These are phyloP conservation scores for Fusarium sp. DNA, from an alignment of 2,329 filamentous ascomycete genomes.

Conservation along the genomic window DNA sequence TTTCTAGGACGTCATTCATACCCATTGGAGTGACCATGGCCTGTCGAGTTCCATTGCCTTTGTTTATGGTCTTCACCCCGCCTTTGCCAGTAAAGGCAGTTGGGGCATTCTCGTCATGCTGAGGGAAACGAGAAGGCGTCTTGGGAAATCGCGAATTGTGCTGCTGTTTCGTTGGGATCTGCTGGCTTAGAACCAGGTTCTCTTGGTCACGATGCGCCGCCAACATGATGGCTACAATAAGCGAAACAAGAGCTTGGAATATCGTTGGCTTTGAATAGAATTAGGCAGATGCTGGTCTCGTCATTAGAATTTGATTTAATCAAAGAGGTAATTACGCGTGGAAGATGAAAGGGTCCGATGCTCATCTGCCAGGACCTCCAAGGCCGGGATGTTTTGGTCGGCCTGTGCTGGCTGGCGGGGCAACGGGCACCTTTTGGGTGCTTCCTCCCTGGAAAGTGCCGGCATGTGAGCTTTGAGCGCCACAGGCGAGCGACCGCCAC, in stretches of 20 bases:
- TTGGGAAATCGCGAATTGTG: constrained; percentile 82
- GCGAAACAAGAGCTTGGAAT: constrained; percentile 20
- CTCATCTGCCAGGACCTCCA: constrained; percentile 11
- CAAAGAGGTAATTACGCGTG: constrained; percentile 36
- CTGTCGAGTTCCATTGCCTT: constrained; percentile 59
- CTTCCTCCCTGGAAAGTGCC: constrained; percentile 23
- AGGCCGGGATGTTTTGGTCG: constrained; percentile 40
- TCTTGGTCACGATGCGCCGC: constrained; percentile 86
- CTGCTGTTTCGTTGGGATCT: constrained; percentile 78
- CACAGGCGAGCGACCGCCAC: constrained; percentile 45
- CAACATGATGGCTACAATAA: constrained; percentile 66
- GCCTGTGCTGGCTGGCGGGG: constrained; percentile 44
- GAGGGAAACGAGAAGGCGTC: constrained; percentile 80
- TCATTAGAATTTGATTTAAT: constrained; percentile 25
- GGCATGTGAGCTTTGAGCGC: constrained; percentile 32
- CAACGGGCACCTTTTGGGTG: constrained; percentile 41
- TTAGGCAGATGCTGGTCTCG: constrained; percentile 25
- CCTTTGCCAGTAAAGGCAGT: constrained; percentile 56
- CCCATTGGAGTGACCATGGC: constrained; percentile 83
- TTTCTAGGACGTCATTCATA: constrained; percentile 56
- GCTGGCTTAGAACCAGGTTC: constrained; percentile 82
- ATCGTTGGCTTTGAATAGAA: constrained; percentile 11
- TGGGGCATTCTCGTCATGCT: constrained; percentile 84
- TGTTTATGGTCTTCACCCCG: constrained; percentile 61
- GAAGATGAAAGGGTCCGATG: constrained; percentile 26